Evolutionary conservation across 1,139 yeast species (phyloP).

Genomic region (Scheffersomyces cryptocercus): DNA sequence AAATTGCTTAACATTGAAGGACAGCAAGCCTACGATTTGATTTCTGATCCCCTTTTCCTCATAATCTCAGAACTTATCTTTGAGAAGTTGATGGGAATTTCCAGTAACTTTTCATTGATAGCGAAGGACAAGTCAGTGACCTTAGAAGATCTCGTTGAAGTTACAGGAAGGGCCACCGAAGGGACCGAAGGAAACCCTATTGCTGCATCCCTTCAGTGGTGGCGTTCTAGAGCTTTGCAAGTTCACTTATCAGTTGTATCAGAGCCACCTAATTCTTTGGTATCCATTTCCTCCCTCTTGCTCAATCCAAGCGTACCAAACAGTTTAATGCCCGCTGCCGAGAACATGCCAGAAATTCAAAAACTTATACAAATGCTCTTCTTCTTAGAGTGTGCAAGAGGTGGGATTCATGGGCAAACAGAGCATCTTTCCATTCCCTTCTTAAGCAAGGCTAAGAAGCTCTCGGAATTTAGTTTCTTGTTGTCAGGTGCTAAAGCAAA

Average conservation of each 20-base stretch:
- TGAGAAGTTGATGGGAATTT: slow-evolving; percentile 45
- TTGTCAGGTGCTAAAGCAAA: slow-evolving; percentile 89
- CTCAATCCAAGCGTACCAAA: slow-evolving; percentile 35
- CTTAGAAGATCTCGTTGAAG: slow-evolving; percentile 21
- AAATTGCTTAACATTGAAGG: slow-evolving; percentile 55
- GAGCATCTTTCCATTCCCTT: slow-evolving; percentile 58
- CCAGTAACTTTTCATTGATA: slow-evolving; percentile 29
- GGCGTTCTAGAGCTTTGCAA: slow-evolving; percentile 70
- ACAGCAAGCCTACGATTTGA: slow-evolving; percentile 61
- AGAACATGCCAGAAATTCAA: slow-evolving; percentile 22
- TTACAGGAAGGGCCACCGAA: slow-evolving; percentile 12
- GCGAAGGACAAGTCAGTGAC: slow-evolving; percentile 16
- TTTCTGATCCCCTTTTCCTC: slow-evolving; percentile 55
- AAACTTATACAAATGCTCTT: slow-evolving; percentile 47
- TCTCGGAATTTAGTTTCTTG: slow-evolving; percentile 63
- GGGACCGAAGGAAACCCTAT: slow-evolving; percentile 24
- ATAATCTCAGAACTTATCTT: slow-evolving; percentile 50
- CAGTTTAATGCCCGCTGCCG: slow-evolving; percentile 29
- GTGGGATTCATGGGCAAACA: slow-evolving; percentile 58
- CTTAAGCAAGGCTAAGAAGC: slow-evolving; percentile 51
- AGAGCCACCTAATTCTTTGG: slow-evolving; percentile 53
- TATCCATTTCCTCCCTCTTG: slow-evolving; percentile 41
- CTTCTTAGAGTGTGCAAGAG: slow-evolving; percentile 68
- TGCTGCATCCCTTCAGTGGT: slow-evolving; percentile 60
- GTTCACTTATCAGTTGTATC: slow-evolving; percentile 60